Percentiles rank a stretch among this genome's conserved stretches.
These are phyloP conservation scores for Talaromyces trachyspermus DNA, from an alignment of 495 filamentous ascomycete species.

Conservation along the genomic window DNA sequence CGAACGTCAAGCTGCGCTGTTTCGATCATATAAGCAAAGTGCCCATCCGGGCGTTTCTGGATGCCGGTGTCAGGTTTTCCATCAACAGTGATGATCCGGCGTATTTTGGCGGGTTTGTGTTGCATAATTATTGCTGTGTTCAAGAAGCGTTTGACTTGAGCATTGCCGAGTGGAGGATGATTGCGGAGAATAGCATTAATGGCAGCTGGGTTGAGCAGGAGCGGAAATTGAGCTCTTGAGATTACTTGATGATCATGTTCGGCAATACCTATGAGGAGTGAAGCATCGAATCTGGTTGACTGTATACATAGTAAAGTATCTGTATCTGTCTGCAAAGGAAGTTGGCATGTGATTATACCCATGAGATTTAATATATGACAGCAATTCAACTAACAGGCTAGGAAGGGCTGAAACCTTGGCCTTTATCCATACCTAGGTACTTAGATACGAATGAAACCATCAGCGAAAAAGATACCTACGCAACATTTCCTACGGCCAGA, in stretches of 20 bases:
- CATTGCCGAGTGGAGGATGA: slow-evolving; percentile 54
- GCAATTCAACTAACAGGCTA: too few species aligned
- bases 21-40: slow-evolving; percentile 49
- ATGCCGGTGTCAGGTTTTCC: slow-evolving; percentile 57
- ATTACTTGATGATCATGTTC: slow-evolving; percentile 31
- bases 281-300: too few species aligned
- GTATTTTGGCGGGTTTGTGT: slow-evolving; percentile 73
- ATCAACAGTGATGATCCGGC: slow-evolving; percentile 75
- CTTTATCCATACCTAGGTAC: too few species aligned
- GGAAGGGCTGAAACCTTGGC: too few species aligned
- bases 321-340: too few species aligned
- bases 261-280: too few species aligned
- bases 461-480: too few species aligned
- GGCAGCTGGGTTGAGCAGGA: slow-evolving; percentile 50
- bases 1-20: slow-evolving; percentile 60
- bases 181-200: slow-evolving; percentile 53
- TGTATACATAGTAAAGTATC: too few species aligned
- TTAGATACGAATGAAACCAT: too few species aligned
- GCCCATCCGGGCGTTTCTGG: slow-evolving; percentile 58
- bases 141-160: slow-evolving; percentile 61
- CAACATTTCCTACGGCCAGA: slow-evolving; percentile 25
- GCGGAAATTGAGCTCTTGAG: slow-evolving; percentile 33
- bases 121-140: slow-evolving; percentile 69
- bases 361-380: too few species aligned
- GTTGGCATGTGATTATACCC: too few species aligned